Conservation (phyloP, 139 green algal genomes). For the Auxenochlorella pyrenoidosa region DNA sequence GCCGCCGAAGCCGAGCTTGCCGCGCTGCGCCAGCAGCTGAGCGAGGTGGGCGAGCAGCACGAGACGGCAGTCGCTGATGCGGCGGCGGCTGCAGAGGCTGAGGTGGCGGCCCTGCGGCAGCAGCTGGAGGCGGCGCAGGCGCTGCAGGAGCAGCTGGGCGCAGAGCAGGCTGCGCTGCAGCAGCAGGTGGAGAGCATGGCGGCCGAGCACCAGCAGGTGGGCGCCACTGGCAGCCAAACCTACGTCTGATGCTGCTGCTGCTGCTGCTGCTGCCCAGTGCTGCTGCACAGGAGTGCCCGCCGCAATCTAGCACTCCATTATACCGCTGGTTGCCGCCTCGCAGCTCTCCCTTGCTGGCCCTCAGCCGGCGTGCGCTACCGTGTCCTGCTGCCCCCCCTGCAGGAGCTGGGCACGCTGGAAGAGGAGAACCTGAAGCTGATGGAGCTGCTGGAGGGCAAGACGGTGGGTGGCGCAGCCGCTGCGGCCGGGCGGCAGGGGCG, state of each 20-base stretch:
- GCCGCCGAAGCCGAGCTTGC: background rate
- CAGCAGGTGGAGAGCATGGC: slow-evolving; percentile 12
- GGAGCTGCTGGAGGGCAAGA: slow-evolving; percentile 40
- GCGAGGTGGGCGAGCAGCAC: background rate
- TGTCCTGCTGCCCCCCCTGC: background rate
- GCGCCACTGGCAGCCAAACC: background rate
- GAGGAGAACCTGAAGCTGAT: slow-evolving; percentile 45
- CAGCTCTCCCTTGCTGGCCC: no score
- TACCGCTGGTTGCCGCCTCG: no score
- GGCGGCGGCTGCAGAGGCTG: slow-evolving; percentile 5
- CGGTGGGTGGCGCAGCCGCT: background rate
- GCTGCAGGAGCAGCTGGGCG: slow-evolving; percentile 20
- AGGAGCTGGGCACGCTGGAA: slow-evolving; percentile 12
- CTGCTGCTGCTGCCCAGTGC: background rate
- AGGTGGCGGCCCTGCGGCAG: slow-evolving; percentile 4
- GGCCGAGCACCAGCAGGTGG: slow-evolving; percentile 10
- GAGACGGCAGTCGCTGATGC: slow-evolving; percentile 8
- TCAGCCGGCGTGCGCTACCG: no score
- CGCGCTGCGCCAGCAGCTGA: background rate
- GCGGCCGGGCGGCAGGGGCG: background rate
- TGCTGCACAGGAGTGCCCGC: background rate
- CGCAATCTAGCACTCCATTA: no score
- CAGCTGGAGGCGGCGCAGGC: slow-evolving; percentile 33
- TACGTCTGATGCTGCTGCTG: no score
- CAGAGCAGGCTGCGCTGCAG: slow-evolving; percentile 26